These are phyloP conservation scores for Aspergillus transmontanensis DNA, from an alignment of 2,329 filamentous ascomycete species.

Conservation along the genomic window DNA sequence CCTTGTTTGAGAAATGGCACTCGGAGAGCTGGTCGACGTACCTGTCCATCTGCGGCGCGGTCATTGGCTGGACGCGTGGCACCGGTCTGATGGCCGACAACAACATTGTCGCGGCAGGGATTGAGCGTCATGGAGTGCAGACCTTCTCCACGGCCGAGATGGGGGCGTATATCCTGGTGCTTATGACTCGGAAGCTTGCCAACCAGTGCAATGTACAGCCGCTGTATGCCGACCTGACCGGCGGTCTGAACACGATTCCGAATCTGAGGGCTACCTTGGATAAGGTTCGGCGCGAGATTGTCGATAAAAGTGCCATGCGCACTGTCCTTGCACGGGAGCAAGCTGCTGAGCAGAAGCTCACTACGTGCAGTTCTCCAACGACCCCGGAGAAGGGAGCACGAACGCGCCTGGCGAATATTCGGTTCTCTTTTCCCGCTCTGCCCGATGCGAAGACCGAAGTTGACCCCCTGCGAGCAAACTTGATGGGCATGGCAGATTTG, in stretches of 20 bases:
- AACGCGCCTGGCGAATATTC: conserved; percentile 97
- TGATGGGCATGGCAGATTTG: conserved; percentile 97
- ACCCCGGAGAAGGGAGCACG: conserved; percentile 86
- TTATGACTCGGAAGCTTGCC: conserved; percentile 92
- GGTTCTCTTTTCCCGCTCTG: conserved; percentile 89
- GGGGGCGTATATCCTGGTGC: conserved; percentile 96
- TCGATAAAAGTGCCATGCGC: conserved; percentile 90
- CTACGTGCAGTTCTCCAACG: not conserved
- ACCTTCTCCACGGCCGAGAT: conserved; percentile 99
- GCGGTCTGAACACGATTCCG: conserved; percentile 94
- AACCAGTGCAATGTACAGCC: conserved; percentile 95
- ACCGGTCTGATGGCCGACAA: conserved; percentile 98
- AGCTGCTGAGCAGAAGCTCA: conserved; percentile 92
- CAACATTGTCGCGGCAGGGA: conserved; percentile 95
- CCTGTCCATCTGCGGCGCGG: conserved; percentile 95
- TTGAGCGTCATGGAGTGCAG: conserved; percentile 93
- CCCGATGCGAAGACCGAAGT: conserved; percentile 92
- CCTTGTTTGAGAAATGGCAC: conserved; percentile 97
- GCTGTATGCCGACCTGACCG: conserved; percentile 96
- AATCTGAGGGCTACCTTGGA: conserved; percentile 95
- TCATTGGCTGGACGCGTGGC: conserved; percentile 98
- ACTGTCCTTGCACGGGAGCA: conserved; percentile 94
- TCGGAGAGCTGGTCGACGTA: conserved; percentile 97
- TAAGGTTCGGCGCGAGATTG: conserved; percentile 88
- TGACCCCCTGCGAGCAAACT: conserved; percentile 81